Evolutionary conservation across 345 rosid species (phyloP), one percentile per base, ranked within the genome.

Genomic region (Gossypium turneri): DNA sequence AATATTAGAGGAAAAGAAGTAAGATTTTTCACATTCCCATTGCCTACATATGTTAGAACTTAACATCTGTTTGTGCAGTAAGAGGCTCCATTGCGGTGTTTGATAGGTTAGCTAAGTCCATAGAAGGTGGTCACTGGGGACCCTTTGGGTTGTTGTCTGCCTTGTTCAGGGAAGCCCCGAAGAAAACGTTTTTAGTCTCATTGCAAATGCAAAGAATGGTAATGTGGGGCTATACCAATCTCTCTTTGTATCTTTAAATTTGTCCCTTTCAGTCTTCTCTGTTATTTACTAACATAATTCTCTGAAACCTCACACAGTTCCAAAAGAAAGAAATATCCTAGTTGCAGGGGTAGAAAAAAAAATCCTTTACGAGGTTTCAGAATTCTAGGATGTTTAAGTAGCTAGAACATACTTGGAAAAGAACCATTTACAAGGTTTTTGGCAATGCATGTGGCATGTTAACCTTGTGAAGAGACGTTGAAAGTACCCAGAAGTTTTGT

Each of bases 241-340:
- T 79, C 15, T 70, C 70, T 41, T 73, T 75, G 75, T 58, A 73
- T 77, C 76, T 72, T 67, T 77, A 81, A 77, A 24, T 45, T 17
- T 68, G 10, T 38, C 78, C 52, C 72, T 59, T 60, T 24, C 59
- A 12, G 22, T 22, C 53, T 34, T 68, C 19, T 74, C 77, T 67
- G 75, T 20, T 44, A 52, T 27, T 34, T 68, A 20, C 73, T 59
- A 53, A 24, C 41, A 60, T 38, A 75, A 67, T 72, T 77, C 62
- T 53, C 75, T 38, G 75, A 67, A 52, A 25, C 63, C 64, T 51
- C 22, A 51, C 19, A 55, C 41, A 1, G 41, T 34, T 34, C 41
- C 41, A 34, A 34, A 34, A 34, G 7, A 34, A 34, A 34, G 41
- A 34, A 34, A 34, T 34, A 34, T 34, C 41, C 41, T 34, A 34